These are phyloP conservation scores for Tremellales sp. DNA, from an alignment of 1,284 basidiomycete genomes.

Conservation along the genomic window DNA sequence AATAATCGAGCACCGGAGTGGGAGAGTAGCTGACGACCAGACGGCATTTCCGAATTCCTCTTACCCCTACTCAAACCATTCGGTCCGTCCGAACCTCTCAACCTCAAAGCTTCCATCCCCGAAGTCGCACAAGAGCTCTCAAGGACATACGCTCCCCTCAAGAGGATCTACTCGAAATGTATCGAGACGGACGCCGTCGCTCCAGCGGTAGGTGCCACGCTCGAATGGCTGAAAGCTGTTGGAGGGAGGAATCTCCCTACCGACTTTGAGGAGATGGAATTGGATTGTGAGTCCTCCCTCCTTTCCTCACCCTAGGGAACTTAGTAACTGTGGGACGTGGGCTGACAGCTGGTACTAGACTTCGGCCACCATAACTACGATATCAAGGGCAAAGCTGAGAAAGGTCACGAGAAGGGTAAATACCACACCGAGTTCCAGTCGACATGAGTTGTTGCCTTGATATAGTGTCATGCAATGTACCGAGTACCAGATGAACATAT, in stretches of 20 bases:
- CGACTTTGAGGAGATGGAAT: constrained; percentile 35
- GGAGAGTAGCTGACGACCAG: constrained; percentile 6
- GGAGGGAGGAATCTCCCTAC: constrained; percentile 34
- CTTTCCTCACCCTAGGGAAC: too few species aligned
- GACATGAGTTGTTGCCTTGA: background rate
- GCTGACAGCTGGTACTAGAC: constrained; percentile 10
- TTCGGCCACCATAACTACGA: constrained; percentile 40
- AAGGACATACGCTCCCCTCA: constrained; percentile 27
- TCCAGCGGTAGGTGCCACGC: constrained; percentile 33
- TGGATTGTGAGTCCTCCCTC: constrained; percentile 32
- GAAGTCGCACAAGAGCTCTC: constrained; percentile 31
- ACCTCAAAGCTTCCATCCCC: constrained; percentile 27
- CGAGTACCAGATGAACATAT: too few species aligned
- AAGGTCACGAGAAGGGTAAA: constrained; percentile 29
- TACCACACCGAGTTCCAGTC: constrained; percentile 32
- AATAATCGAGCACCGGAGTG: too few species aligned
- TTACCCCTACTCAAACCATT: constrained; percentile 25
- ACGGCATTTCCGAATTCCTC: constrained; percentile 34
- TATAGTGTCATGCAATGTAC: background rate
- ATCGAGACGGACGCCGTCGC: constrained; percentile 35
- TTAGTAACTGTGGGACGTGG: background rate
- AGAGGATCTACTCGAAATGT: constrained; percentile 25
- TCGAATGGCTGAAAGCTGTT: constrained; percentile 37
- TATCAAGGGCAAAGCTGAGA: constrained; percentile 22
- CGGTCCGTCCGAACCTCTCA: constrained; percentile 22